Conservation (phyloP, 108 stramenopile genomes). For the Cyclostephanos invisitatus region DNA sequence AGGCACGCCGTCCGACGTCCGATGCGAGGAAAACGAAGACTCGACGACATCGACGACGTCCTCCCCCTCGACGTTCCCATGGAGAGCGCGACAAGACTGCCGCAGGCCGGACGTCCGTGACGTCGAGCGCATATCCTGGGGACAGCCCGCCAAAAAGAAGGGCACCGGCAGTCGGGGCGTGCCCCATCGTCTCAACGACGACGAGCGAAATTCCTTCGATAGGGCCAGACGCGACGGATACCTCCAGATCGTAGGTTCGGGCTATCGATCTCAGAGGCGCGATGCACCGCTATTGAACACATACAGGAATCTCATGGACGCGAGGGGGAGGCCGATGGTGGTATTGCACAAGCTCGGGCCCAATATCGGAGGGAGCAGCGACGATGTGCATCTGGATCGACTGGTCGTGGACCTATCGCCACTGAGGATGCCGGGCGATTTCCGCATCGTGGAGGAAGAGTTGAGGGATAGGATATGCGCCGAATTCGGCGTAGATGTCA, state of each 20-base stretch:
- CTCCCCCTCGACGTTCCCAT: constrained; percentile 25
- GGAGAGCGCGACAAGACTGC: constrained; percentile 59
- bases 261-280: constrained; percentile 73
- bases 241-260: constrained; percentile 70
- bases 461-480: constrained; percentile 39
- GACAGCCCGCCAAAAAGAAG: constrained; percentile 83
- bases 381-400: constrained; percentile 48
- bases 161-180: constrained; percentile 79
- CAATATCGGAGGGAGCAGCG: constrained; percentile 35
- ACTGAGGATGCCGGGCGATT: constrained; percentile 58
- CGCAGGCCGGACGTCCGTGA: constrained; percentile 78
- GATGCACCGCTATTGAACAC: constrained; percentile 82
- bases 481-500: constrained; percentile 19
- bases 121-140: constrained; percentile 83
- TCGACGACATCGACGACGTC: not conserved
- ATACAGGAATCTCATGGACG: constrained; percentile 84
- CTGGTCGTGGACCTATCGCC: constrained; percentile 80
- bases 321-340: constrained; percentile 66
- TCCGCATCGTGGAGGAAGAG: constrained; percentile 44
- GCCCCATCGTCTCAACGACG: constrained; percentile 81
- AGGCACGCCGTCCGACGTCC: not conserved
- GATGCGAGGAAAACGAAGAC: too few species aligned
- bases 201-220: constrained; percentile 76
- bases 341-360: constrained; percentile 67
- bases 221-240: constrained; percentile 79